Evolutionary conservation across 1,139 yeast genomes (phyloP).

Genomic region (Pichia sp.): DNA sequence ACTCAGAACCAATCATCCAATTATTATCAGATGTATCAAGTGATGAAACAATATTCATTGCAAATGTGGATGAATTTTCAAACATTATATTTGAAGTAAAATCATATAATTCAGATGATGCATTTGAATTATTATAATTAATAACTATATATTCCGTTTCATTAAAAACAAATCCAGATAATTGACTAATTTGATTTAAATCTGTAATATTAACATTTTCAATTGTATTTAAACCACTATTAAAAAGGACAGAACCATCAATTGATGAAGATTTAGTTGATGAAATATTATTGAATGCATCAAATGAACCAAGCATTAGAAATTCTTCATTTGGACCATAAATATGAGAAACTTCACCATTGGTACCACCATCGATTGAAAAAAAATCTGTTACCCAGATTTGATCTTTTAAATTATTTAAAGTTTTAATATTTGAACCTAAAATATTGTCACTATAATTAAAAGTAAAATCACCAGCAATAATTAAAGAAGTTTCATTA

Average conservation of each 20-base stretch:
- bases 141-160: conserved; percentile 37
- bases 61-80: conserved; percentile 14
- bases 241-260: conserved; percentile 8
- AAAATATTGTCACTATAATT: conserved; percentile 32
- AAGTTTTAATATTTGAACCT: conserved; percentile 22
- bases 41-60: conserved; percentile 34
- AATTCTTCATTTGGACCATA: conserved; percentile 25
- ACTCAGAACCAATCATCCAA: conserved; percentile 13
- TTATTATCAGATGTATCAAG: conserved; percentile 13
- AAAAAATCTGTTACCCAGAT: conserved; percentile 14
- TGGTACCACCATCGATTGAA: conserved; percentile 34
- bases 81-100: conserved; percentile 34
- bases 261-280: background rate
- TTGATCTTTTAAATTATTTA: conserved; percentile 11
- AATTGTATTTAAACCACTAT: conserved; percentile 3
- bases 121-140: conserved; percentile 25
- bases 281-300: conserved; percentile 22
- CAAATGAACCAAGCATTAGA: conserved; percentile 36
- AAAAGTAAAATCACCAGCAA: conserved; percentile 49
- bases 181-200: conserved; percentile 28
- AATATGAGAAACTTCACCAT: conserved; percentile 31
- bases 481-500: conserved; percentile 30
- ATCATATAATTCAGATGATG: conserved; percentile 35
- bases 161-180: conserved; percentile 32
- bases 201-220: conserved; percentile 38